Evolutionary conservation across 2,329 filamentous ascomycete species (phyloP), one percentile per base, ranked within the genome.

Genomic region (Ascochyta clinopodiicola): DNA sequence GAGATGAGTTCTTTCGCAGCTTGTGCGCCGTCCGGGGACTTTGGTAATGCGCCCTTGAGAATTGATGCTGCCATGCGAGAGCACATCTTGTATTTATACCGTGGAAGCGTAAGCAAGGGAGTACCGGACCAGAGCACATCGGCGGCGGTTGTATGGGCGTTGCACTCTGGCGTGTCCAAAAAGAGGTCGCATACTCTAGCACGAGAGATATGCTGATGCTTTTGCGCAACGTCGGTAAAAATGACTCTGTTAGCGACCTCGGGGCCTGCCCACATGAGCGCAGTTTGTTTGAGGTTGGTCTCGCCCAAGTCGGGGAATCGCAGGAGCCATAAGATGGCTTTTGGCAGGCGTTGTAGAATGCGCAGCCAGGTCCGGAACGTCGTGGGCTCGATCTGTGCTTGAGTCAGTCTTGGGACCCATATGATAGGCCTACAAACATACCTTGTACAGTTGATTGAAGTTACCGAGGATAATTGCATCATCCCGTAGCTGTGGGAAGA

Each of bases 371-470:
- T 92, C 46, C 95, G 89, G 78, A 98, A 98, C 7, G 92, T 97
- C 3, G 92, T 96, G 1, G 95, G 95, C 66, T 99, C 95, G 76
- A 99, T 98, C 92, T 96, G 58, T 29, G 10, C 6, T 6, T 17
- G 4, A 38, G 58, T 75, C 56, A 69, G 62, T 38, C 22, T 4
- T 22, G 3, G 4, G 31, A 3, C 34, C n/a, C 15, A n/a, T 13
- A n/a, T 17, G 42, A 9, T 10, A 38, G 25, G 13, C n/a, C 15
- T 19, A 1, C 15, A 24, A 13, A 40, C 45, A 62, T 81, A 95
- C 93, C 87, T 99, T 99, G 80, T 99, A 99, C 29, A 99, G 81
- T 75, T 99, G 95, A 72, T 99, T 99, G 78, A 99, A 99, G 76
- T 99, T 99, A 6, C 92, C 95, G 55, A 99, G 83, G 66, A 99